Evolutionary conservation across 306 rosid species (phyloP).

Genomic region (Prunus fruticosa): DNA sequence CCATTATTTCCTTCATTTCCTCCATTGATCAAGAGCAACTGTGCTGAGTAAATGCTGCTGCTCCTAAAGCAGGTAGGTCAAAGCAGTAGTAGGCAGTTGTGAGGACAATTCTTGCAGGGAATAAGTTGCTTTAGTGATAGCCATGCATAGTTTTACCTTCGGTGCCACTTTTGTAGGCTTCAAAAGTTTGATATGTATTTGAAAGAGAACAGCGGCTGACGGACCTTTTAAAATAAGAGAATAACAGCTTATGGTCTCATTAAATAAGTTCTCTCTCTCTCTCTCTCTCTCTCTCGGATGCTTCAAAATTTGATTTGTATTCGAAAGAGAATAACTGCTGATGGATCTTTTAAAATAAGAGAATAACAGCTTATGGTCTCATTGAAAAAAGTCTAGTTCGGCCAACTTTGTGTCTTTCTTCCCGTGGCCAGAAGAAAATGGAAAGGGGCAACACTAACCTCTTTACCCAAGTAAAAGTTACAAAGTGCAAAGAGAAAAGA

Average conservation of each 20-base stretch:
- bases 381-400: too few species aligned
- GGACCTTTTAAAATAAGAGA: too few species aligned
- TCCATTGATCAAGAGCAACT: constrained; percentile 2
- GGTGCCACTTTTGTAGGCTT: not conserved
- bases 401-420: not conserved
- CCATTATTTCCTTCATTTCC: not conserved
- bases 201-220: too few species aligned
- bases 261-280: too few species aligned
- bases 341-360: too few species aligned
- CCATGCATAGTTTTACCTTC: not conserved
- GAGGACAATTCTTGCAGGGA: not conserved
- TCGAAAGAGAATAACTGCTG: not conserved
- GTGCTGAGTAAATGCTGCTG: not conserved
- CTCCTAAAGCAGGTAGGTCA: not conserved
- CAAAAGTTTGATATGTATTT: too few species aligned
- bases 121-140: not conserved
- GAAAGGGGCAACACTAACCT: not conserved
- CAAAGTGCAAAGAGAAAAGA: not conserved
- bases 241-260: too few species aligned
- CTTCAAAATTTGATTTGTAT: not conserved
- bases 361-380: not conserved
- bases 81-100: not conserved
- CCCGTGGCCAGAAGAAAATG: not conserved
- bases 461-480: not conserved
- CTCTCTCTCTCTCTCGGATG: too few species aligned